These are phyloP conservation scores for Hortaea werneckii DNA, from an alignment of 2,329 filamentous ascomycete genomes.

Conservation along the genomic window DNA sequence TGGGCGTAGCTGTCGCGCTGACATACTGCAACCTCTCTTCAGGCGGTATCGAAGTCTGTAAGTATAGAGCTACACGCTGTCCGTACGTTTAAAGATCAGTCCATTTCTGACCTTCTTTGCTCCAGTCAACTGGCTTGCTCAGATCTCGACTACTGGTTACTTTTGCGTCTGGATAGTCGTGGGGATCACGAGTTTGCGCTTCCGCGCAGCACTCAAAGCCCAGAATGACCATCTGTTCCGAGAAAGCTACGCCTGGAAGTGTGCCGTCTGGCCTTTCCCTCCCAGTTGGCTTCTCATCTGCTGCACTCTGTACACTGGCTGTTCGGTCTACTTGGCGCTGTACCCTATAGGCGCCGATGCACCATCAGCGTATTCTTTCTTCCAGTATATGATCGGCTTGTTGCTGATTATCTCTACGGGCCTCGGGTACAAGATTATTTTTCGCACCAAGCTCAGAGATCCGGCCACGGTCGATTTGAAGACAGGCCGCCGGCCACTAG, in stretches of 20 bases:
- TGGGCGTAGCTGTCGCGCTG: slow-evolving; percentile 53
- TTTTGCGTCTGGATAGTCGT: slow-evolving; percentile 74
- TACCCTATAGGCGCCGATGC: slow-evolving; percentile 21
- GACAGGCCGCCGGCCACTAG: slow-evolving; percentile 5
- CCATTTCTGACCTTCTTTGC: too few relatives aligned
- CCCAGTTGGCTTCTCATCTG: slow-evolving; percentile 8
- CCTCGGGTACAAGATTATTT: slow-evolving; percentile 5
- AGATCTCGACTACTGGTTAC: slow-evolving; percentile 58
- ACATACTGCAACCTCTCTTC: slow-evolving; percentile 58
- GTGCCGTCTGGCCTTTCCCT: slow-evolving; percentile 40
- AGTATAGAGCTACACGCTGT: too few relatives aligned
- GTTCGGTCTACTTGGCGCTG: slow-evolving; percentile 7
- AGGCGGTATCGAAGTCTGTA: slow-evolving; percentile 51
- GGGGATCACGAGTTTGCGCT: slow-evolving; percentile 77
- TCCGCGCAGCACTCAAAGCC: slow-evolving; percentile 61
- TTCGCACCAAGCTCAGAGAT: slow-evolving; percentile 8
- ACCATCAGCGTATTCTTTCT: slow-evolving; percentile 19
- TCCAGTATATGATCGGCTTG: slow-evolving; percentile 38
- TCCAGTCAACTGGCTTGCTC: slow-evolving; percentile 55
- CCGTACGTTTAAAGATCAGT: too few relatives aligned
- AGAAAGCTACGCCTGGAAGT: slow-evolving; percentile 51
- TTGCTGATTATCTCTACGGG: slow-evolving; percentile 33
- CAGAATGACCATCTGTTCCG: slow-evolving; percentile 54
- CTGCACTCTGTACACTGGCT: slow-evolving; percentile 7
- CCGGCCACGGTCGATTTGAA: slow-evolving; percentile 5